phyloP scores from a whole-genome alignment of 805 yeast genomes.

The Komagataella phaffii region DNA sequence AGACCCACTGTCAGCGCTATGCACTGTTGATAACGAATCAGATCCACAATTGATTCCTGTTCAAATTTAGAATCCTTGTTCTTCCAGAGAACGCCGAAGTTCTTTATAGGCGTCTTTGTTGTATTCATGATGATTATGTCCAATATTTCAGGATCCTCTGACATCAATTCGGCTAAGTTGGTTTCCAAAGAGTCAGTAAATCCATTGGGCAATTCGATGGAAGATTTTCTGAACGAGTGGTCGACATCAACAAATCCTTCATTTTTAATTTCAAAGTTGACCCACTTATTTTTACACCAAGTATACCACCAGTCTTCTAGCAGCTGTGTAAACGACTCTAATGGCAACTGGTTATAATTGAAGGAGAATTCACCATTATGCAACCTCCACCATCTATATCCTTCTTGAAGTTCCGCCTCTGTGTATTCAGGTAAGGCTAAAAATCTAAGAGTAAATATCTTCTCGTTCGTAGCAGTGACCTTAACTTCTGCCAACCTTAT shows the following conservation, averaged over 20 bases:
- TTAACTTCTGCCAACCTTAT: neutral
- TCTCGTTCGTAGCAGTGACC: constrained; percentile 1
- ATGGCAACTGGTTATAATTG: constrained; percentile 5
- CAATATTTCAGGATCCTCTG: constrained; percentile 4
- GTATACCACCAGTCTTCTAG: constrained; percentile 21
- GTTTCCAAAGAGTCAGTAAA: constrained; percentile 14
- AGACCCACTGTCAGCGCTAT: constrained; percentile 13
- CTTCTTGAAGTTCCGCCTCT: constrained; percentile 13
- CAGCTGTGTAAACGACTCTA: constrained; percentile 4
- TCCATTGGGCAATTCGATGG: constrained; percentile 15
- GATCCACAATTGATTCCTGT: constrained; percentile 8
- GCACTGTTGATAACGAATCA: constrained; percentile 13
- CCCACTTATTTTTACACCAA: constrained; percentile 17
- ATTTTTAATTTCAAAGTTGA: constrained; percentile 14
- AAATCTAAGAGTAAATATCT: constrained; percentile 12
- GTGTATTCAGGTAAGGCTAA: constrained; percentile 21
- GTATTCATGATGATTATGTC: constrained; percentile 14
- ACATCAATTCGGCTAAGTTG: constrained; percentile 7
- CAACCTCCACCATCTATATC: constrained; percentile 19
- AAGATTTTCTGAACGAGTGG: constrained; percentile 15
- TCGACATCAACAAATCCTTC: constrained; percentile 20
- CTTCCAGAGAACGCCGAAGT: constrained; percentile 16
- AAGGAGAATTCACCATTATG: constrained; percentile 16
- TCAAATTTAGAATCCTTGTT: constrained; percentile 9
- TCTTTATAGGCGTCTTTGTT: constrained; percentile 16